Conservation (phyloP, 129 eudicot genomes). For the Solidago caesia region DNA sequence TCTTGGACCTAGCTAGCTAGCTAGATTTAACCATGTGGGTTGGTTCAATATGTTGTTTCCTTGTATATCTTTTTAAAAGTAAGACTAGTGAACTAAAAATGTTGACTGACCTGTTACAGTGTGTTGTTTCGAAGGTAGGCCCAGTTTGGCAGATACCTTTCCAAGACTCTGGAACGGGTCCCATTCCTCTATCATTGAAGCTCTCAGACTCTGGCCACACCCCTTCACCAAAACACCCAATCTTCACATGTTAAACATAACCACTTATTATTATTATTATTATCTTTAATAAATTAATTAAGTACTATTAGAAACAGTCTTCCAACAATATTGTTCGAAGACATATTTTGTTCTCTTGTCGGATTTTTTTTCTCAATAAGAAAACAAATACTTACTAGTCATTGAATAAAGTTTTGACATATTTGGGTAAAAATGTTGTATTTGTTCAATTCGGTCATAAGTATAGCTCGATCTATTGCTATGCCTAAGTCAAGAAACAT, state of each 20-base stretch:
- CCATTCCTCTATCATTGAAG: slow-evolving; percentile 81
- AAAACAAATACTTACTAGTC: background rate
- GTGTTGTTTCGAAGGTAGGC: slow-evolving; percentile 50
- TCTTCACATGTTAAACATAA: slow-evolving; percentile 13
- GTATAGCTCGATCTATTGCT: background rate
- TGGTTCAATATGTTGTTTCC: too few relatives aligned
- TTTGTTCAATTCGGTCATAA: background rate
- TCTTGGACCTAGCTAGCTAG: too few relatives aligned
- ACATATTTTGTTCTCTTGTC: background rate
- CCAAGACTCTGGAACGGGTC: slow-evolving; percentile 74
- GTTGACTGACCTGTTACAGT: slow-evolving; percentile 72
- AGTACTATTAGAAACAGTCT: background rate
- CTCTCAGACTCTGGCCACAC: slow-evolving; percentile 95
- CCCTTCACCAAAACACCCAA: slow-evolving; percentile 44
- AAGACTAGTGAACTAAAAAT: background rate
- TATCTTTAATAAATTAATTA: background rate
- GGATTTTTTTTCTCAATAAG: slow-evolving; percentile 1
- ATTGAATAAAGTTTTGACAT: background rate
- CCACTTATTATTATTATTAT: background rate
- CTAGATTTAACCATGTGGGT: too few relatives aligned
- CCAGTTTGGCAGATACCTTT: slow-evolving; percentile 91
- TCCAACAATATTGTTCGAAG: background rate
- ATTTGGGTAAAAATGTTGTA: background rate
- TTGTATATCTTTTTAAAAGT: too few relatives aligned
- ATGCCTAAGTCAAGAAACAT: slow-evolving; percentile 2